Conservation (phyloP, 2,329 filamentous ascomycete genomes). For the Orbilia oligospora region DNA sequence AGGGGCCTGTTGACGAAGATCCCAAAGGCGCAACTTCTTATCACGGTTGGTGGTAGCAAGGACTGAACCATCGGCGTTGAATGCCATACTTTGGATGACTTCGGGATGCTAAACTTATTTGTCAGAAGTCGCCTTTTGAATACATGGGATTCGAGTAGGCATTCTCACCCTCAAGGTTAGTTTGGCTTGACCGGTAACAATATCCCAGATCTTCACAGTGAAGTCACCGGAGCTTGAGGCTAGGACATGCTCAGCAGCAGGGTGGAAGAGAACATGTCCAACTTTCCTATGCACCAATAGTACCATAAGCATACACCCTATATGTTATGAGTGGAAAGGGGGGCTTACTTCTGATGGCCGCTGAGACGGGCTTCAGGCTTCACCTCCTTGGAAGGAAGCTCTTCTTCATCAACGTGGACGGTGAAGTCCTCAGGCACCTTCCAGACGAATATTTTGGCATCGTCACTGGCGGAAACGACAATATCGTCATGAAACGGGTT, state of each 20-base stretch:
- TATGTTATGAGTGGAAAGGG: background rate
- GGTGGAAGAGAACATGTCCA: conserved; percentile 97
- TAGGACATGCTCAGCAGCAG: conserved; percentile 92
- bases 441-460: conserved; percentile 98
- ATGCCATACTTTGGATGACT: conserved; percentile 94
- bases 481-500: conserved; percentile 96
- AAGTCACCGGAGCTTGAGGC: conserved; percentile 96
- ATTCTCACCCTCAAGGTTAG: conserved; percentile 74
- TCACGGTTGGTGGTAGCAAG: conserved; percentile 94
- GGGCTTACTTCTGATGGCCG: conserved; percentile 83
- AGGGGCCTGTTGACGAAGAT: conserved; percentile 91
- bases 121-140: background rate
- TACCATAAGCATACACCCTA: conserved; percentile 7
- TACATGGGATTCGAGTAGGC: background rate
- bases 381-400: conserved; percentile 86
- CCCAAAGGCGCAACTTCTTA: conserved; percentile 98
- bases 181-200: conserved; percentile 81
- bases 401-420: conserved; percentile 80
- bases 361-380: conserved; percentile 83
- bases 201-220: conserved; percentile 95
- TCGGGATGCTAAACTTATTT: conserved; percentile 78
- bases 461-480: conserved; percentile 93
- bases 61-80: conserved; percentile 89
- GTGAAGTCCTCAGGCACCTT: conserved; percentile 90
- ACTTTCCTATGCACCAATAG: conserved; percentile 79